Evolutionary conservation across 2,329 filamentous ascomycete genomes (phyloP).

Genomic region (Scedosporium minutisporum): DNA sequence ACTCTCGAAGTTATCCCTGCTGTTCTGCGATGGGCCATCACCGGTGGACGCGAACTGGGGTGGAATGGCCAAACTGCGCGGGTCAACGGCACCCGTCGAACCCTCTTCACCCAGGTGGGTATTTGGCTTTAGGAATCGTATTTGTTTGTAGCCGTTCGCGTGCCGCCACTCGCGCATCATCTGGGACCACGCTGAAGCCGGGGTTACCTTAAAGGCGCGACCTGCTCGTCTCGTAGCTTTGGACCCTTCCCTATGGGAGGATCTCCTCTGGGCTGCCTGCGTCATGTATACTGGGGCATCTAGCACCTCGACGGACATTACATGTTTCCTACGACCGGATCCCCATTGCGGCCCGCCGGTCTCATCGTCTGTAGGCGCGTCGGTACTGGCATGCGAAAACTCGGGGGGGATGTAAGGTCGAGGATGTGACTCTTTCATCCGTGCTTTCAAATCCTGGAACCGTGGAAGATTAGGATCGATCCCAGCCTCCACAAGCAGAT

Average conservation of each 20-base stretch:
- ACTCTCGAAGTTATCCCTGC: background rate
- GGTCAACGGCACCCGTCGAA: background rate
- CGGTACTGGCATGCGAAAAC: constrained; percentile 5
- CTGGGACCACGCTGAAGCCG: background rate
- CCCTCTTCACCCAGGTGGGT: constrained; percentile 24
- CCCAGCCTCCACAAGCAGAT: constrained; percentile 31
- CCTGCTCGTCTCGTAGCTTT: background rate
- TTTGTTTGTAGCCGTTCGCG: constrained; percentile 6
- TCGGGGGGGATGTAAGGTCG: constrained; percentile 21
- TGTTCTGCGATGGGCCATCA: background rate
- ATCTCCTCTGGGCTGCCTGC: constrained; percentile 14
- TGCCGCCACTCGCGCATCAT: background rate
- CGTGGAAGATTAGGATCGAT: constrained; percentile 32
- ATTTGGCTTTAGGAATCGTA: constrained; percentile 33
- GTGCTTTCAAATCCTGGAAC: constrained; percentile 32
- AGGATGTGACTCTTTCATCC: constrained; percentile 37
- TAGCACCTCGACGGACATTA: constrained; percentile 36
- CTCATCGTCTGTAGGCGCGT: constrained; percentile 1
- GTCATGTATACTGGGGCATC: constrained; percentile 41
- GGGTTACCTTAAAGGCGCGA: background rate
- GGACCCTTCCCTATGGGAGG: background rate
- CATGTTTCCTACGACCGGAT: constrained; percentile 24
- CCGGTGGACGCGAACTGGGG: background rate
- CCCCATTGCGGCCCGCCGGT: constrained; percentile 7
- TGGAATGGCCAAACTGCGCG: background rate